These are phyloP conservation scores for Candida nanaspora DNA, from an alignment of 805 yeast genomes.

Conservation along the genomic window DNA sequence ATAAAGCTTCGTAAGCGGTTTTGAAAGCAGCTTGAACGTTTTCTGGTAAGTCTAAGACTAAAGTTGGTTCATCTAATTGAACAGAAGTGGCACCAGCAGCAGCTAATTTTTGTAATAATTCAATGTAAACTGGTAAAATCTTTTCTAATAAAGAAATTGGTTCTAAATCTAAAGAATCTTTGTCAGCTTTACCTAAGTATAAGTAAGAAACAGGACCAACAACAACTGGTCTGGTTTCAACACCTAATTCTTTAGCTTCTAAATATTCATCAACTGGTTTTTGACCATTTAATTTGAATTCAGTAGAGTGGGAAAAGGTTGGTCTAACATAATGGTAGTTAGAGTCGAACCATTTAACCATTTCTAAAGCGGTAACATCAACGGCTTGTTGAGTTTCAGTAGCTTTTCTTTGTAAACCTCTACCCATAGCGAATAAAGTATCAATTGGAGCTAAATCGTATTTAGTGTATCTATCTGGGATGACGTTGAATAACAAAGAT, in stretches of 20 bases:
- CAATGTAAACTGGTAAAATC: constrained; percentile 88
- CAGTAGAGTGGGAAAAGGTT: constrained; percentile 91
- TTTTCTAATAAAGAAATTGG: constrained; percentile 87
- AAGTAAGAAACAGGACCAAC: constrained; percentile 96
- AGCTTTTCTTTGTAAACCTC: constrained; percentile 98
- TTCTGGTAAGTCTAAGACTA: constrained; percentile 89
- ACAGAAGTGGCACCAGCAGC: constrained; percentile 93
- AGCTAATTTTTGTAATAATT: constrained; percentile 78
- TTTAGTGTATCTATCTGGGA: constrained; percentile 96
- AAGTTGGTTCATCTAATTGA: constrained; percentile 96
- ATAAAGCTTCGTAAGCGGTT: constrained; percentile 75
- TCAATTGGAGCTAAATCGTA: constrained; percentile 84
- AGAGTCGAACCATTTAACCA: constrained; percentile 99
- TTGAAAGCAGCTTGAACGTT: constrained; percentile 79
- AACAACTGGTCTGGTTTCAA: constrained; percentile 95
- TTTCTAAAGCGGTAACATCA: constrained; percentile 97
- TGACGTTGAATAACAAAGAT: constrained; percentile 86
- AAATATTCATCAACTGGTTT: constrained; percentile 97
- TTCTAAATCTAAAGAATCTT: constrained; percentile 91
- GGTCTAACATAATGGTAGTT: constrained; percentile 99
- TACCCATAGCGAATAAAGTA: constrained; percentile 97
- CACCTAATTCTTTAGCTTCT: constrained; percentile 95
- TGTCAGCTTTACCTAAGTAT: constrained; percentile 95
- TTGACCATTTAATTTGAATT: constrained; percentile 90
- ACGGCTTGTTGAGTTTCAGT: constrained; percentile 82